Conservation (phyloP, 228 moss, liverwort and hornwort genomes). For the Sphagnum magellanicum region DNA sequence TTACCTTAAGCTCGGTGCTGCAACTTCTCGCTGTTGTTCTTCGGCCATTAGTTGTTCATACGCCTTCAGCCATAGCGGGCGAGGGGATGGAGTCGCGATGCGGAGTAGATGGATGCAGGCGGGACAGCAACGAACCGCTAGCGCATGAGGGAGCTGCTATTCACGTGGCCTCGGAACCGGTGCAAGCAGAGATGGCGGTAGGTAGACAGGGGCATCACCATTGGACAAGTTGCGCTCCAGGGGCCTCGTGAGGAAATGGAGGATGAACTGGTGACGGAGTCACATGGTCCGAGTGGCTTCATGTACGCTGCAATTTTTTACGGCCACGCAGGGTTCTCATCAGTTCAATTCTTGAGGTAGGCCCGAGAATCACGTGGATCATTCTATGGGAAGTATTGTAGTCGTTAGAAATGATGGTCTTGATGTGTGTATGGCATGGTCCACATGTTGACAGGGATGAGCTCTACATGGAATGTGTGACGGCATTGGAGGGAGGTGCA, state of each 20-base stretch:
- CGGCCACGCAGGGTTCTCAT: constrained; percentile 70
- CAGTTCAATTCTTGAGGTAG: constrained; percentile 59
- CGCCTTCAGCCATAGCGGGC: neutral
- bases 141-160: neutral
- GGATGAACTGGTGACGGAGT: constrained; percentile 55
- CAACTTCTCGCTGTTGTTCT: neutral
- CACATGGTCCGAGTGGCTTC: constrained; percentile 59
- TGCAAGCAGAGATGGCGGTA: constrained; percentile 40
- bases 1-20: neutral
- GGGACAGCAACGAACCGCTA: neutral
- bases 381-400: too few species aligned
- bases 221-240: constrained; percentile 59
- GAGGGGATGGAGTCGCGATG: too few species aligned
- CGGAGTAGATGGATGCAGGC: neutral
- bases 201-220: constrained; percentile 20
- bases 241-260: constrained; percentile 91
- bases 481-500: constrained; percentile 59
- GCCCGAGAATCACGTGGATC: neutral
- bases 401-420: too few species aligned
- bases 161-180: constrained; percentile 24
- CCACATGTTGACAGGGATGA: constrained; percentile 47
- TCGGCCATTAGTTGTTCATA: neutral
- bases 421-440: too few species aligned
- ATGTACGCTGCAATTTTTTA: constrained; percentile 74
- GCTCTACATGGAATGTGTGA: constrained; percentile 73